Evolutionary conservation across 2,329 filamentous ascomycete genomes (phyloP).

Genomic region (Purpureocillium takamizusanense): DNA sequence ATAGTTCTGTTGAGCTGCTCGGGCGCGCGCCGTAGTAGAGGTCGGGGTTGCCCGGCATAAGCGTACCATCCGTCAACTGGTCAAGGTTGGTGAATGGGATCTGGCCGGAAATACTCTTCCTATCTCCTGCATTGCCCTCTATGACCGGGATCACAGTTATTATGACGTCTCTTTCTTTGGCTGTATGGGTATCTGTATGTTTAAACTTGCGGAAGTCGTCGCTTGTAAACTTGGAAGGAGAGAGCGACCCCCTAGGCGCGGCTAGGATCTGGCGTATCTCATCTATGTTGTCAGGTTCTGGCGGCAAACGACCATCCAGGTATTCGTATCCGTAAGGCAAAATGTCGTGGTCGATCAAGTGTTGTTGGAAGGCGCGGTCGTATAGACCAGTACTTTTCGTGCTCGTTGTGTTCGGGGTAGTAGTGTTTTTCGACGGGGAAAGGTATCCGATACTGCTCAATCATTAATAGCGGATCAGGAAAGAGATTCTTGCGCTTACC

Average conservation of each 20-base stretch:
- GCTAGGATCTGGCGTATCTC: conserved; percentile 9
- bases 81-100: conserved; percentile 25
- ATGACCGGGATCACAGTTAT: conserved; percentile 22
- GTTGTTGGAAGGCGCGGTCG: conserved; percentile 11
- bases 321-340: conserved; percentile 8
- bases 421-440: neutral
- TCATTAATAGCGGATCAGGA: neutral
- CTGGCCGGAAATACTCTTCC: conserved; percentile 14
- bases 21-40: conserved; percentile 22
- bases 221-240: conserved; percentile 23
- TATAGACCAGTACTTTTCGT: conserved; percentile 11
- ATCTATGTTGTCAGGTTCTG: conserved; percentile 11
- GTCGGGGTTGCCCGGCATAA: conserved; percentile 21
- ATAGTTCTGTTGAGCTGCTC: conserved; percentile 18
- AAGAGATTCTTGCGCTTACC: neutral
- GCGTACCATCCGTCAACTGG: conserved; percentile 22
- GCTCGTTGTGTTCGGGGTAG: conserved; percentile 4
- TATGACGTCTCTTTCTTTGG: conserved; percentile 23
- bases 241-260: conserved; percentile 20
- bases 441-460: neutral
- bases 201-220: conserved; percentile 20
- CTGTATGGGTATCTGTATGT: conserved; percentile 16
- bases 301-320: conserved; percentile 6
- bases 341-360: conserved; percentile 10
- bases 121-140: conserved; percentile 12